Conservation (phyloP, 1,284 basidiomycete genomes). For the Peniophora sp. region DNA sequence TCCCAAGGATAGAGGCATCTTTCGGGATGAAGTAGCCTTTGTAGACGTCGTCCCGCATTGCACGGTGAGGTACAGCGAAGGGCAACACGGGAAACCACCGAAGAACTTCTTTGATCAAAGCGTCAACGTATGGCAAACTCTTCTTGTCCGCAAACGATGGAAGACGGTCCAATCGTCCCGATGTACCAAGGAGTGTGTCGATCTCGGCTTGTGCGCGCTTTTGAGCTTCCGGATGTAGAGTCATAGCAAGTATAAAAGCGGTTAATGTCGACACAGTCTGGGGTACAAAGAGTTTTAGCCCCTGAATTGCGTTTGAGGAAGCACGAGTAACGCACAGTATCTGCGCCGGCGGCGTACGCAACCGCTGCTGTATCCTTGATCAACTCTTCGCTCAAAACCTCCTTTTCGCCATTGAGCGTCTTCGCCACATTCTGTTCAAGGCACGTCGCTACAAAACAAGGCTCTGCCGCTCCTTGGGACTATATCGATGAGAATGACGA, state of each 20-base stretch:
- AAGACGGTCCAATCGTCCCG: conserved; percentile 24
- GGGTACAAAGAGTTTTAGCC: background rate
- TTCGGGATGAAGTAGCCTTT: conserved; percentile 9
- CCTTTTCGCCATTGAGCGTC: conserved; percentile 6
- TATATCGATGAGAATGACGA: background rate
- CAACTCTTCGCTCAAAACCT: conserved; percentile 10
- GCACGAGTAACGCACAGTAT: too few relatives aligned
- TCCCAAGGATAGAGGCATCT: conserved; percentile 9
- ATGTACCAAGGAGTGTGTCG: conserved; percentile 23
- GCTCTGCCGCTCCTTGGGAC: conserved; percentile 8
- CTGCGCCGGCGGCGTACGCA: conserved; percentile 10
- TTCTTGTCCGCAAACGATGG: conserved; percentile 32
- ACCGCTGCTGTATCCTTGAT: conserved; percentile 13
- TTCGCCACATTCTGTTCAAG: conserved; percentile 8
- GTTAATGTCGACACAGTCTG: conserved; percentile 34
- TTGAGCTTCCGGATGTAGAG: conserved; percentile 30
- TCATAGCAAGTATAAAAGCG: conserved; percentile 32
- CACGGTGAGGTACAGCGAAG: conserved; percentile 10
- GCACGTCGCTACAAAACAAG: conserved; percentile 11
- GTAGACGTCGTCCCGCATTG: conserved; percentile 8
- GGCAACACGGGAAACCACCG: conserved; percentile 21
- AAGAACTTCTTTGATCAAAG: conserved; percentile 31
- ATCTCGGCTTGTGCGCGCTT: conserved; percentile 32
- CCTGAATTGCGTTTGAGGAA: too few relatives aligned
- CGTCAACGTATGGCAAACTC: conserved; percentile 30